Base-by-base conservation (phyloP, 345 rosid species). In the Garcia nutans region DNA sequence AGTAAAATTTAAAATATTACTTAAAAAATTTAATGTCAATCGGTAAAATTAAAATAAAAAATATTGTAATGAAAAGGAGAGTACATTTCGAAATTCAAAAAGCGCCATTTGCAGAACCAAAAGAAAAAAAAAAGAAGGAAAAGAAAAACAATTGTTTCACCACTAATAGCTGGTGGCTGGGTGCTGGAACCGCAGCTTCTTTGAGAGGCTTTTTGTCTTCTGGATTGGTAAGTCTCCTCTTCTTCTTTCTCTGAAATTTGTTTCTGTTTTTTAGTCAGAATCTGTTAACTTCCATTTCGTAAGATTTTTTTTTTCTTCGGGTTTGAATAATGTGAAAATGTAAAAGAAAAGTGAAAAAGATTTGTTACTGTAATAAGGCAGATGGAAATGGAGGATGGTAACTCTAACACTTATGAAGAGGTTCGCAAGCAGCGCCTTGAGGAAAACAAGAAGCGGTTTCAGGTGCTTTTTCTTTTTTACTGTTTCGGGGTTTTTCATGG, bases 381-480 rank as follows among this genome's bases (percentile, higher is more conserved):
- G 33, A 71, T 71, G 63, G n/a, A 12, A 24, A 22, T 24, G 2
- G 68, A 26, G 41, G 9, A 45, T 41, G 47, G 8, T 23, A 44
- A 15, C 65, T 22, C 16, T 73, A 84, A 76, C 74, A 64, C 82
- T 15, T 87, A 87, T 49, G 92, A 87, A 49, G 87, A 83, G 50
- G 78, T 77, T 76, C 85, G 90, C 61, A 86, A 82, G 74, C 80
- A 76, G 55, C 88, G 88, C 16, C 82, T 86, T 2, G 37, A 82
- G 58, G 86, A 86, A 78, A 89, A 89, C 82, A 75, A 72, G 58
- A 83, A 77, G 79, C 80, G 87, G 45, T 75, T 89, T 50, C 64
- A 89, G 85, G 92, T 89, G 3, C 28, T 9, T 19, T 2, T 50
- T 20, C 13, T 20, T 59, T 33, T 68, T 64, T 54, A 4, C 28